Evolutionary conservation across 2,329 filamentous ascomycete species (phyloP).

Genomic region (Calonectria ilicicola): DNA sequence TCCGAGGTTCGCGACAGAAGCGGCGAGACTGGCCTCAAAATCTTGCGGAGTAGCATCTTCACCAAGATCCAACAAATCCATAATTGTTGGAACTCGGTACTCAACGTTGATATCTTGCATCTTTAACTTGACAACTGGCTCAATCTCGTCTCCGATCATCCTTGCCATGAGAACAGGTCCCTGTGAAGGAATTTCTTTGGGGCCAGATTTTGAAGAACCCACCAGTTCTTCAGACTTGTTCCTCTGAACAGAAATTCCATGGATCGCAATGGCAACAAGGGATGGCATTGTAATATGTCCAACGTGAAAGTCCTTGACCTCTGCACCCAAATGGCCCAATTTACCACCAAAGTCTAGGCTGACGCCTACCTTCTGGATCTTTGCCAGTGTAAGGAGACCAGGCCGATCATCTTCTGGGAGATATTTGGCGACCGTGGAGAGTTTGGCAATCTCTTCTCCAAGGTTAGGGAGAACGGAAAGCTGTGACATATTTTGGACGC

Average conservation of each 20-base stretch:
- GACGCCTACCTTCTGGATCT: conserved; percentile 73
- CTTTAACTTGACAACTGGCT: conserved; percentile 90
- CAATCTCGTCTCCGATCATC: conserved; percentile 93
- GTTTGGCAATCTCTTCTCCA: conserved; percentile 81
- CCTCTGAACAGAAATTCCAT: conserved; percentile 70
- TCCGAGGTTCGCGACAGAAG: conserved; percentile 82
- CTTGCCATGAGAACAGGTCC: conserved; percentile 81
- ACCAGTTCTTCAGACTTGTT: conserved; percentile 80
- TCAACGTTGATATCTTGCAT: conserved; percentile 87
- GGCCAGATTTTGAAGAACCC: conserved; percentile 57
- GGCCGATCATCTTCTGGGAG: conserved; percentile 95
- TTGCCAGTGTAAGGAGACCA: conserved; percentile 81
- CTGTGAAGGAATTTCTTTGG: conserved; percentile 41
- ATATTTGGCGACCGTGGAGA: conserved; percentile 93
- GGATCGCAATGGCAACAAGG: conserved; percentile 82
- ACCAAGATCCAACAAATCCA: conserved; percentile 80
- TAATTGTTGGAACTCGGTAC: conserved; percentile 86
- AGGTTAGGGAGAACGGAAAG: conserved; percentile 77
- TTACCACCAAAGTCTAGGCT: conserved; percentile 74
- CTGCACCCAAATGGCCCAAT: conserved; percentile 73
- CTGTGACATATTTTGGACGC: conserved; percentile 72
- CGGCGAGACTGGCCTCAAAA: conserved; percentile 79
- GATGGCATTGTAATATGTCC: conserved; percentile 89
- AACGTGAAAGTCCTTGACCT: conserved; percentile 73
- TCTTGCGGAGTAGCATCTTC: conserved; percentile 78